Evolutionary conservation across 805 yeast genomes (phyloP), one percentile per base, ranked within the genome.

Genomic region (Candida insectorum): DNA sequence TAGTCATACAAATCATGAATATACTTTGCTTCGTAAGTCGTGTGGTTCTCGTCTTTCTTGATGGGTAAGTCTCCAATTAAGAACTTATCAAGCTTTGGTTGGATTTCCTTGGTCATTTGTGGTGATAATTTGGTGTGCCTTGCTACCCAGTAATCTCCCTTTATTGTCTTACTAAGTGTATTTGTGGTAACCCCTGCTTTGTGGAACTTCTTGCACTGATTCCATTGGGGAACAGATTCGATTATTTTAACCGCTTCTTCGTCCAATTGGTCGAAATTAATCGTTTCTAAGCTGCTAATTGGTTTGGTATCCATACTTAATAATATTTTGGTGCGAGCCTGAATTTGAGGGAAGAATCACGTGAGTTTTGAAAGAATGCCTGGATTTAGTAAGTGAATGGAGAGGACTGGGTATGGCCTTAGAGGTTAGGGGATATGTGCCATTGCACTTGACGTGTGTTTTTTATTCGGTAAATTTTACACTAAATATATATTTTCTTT

Each of bases 11-110:
- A 38, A 22, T 60, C 65, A 21, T 59, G 55, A 25, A 66, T 59
- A 40, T 65, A 66, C 19, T 56, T 43, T 35, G 45, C 41, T 41
- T 66, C 72, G 30, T 55, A 57, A 14, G 54, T 56, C 12, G 70
- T 56, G 41, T 65, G 72, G 26, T 40, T 40, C 4, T 32, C 30
- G 2, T 25, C 14, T 10, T 33, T 2, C 13, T 38, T 32, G 12
- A 43, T 19, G 8, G 45, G 38, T 2, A 30, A 4, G 5, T 23
- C 35, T 7, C 53, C 53, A 16, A 47, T 33, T 16, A 48, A 30
- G 17, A 33, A 42, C 10, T 43, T 34, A n/a, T 37, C 34, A 12
- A 47, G 40, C 15, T 35, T 30, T 9, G 34, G 24, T 12, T 24
- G 25, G 21, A 36, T 39, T 7, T 22, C 23, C 12, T 13, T 18